These are phyloP conservation scores for Malania oleifera DNA, from an alignment of 164 flowering plant species.

Conservation along the genomic window DNA sequence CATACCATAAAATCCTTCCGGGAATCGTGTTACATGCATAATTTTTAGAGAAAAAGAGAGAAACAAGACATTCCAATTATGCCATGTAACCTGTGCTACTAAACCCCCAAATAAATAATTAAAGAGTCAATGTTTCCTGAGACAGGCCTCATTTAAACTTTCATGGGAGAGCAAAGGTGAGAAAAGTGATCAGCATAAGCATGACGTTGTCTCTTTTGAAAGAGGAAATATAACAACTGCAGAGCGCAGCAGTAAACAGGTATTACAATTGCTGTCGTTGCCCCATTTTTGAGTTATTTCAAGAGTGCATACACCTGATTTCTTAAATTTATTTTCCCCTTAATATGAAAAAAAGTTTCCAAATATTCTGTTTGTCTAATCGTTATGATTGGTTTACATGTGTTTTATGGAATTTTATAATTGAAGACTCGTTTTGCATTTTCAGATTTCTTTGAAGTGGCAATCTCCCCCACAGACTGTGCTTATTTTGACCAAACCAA, in stretches of 20 bases:
- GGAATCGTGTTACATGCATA: too few relatives aligned
- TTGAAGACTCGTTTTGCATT: conserved; percentile 19
- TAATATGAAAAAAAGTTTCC: background rate
- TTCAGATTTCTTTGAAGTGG: conserved; percentile 94
- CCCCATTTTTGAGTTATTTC: background rate
- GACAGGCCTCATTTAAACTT: conserved; percentile 91
- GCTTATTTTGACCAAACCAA: conserved; percentile 89
- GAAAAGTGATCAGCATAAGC: conserved; percentile 83
- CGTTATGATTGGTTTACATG: background rate
- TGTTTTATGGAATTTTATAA: conserved; percentile 8
- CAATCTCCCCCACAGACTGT: conserved; percentile 81
- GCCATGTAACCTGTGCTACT: background rate
- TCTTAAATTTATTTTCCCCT: background rate
- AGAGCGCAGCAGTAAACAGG: conserved; percentile 97
- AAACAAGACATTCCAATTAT: too few relatives aligned
- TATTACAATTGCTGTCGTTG: conserved; percentile 19
- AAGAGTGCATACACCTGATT: conserved; percentile 5
- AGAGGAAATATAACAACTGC: conserved; percentile 94
- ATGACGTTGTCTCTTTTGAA: conserved; percentile 94
- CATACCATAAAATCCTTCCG: too few relatives aligned
- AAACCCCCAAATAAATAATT: background rate
- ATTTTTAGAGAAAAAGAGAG: too few relatives aligned
- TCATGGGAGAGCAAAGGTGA: conserved; percentile 87
- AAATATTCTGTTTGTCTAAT: background rate
- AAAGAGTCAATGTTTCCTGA: conserved; percentile 9